A percentile compares a stretch with the other conserved stretches of the same genome.
Conservation (phyloP, 495 filamentous ascomycete species). For the Aspergillus campestris region DNA sequence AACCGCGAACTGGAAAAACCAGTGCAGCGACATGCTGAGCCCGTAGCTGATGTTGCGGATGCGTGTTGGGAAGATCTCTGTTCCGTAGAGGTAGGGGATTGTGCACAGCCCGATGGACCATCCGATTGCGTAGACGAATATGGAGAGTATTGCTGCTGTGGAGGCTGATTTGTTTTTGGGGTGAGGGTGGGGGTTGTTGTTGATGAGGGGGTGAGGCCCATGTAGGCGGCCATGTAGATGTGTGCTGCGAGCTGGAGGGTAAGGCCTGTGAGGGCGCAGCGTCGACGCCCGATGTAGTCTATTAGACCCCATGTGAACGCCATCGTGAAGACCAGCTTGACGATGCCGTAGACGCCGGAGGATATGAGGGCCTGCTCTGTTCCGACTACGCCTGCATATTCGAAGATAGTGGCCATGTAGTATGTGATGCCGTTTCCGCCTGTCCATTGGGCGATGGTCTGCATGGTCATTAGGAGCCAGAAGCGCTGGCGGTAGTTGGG, state of each 20-base stretch:
- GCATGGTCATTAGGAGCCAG: conserved; percentile 38
- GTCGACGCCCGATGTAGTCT: conserved; percentile 34
- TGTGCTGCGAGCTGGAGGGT: conserved; percentile 32
- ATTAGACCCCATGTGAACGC: conserved; percentile 40
- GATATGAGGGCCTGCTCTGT: conserved; percentile 25
- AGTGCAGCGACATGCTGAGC: conserved; percentile 36
- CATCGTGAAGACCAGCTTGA: conserved; percentile 41
- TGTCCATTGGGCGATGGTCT: conserved; percentile 39
- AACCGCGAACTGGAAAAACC: conserved; percentile 44
- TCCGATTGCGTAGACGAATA: conserved; percentile 40
- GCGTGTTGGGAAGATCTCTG: conserved; percentile 40
- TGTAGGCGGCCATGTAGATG: conserved; percentile 36
- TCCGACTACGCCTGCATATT: conserved; percentile 30
- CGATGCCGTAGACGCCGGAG: conserved; percentile 37
- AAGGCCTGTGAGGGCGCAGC: conserved; percentile 29
- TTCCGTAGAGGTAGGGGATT: conserved; percentile 40
- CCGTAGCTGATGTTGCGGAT: conserved; percentile 38
- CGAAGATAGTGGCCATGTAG: conserved; percentile 36
- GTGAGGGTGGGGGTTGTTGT: background rate
- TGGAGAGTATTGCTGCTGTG: conserved; percentile 36
- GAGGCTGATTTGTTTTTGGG: conserved; percentile 27
- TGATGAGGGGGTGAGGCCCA: conserved; percentile 30
- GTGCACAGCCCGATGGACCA: conserved; percentile 45
- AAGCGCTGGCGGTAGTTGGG: conserved; percentile 39
- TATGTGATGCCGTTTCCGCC: conserved; percentile 43